Conservation (phyloP, 208 protist species). For the Crithidia brevicula region DNA sequence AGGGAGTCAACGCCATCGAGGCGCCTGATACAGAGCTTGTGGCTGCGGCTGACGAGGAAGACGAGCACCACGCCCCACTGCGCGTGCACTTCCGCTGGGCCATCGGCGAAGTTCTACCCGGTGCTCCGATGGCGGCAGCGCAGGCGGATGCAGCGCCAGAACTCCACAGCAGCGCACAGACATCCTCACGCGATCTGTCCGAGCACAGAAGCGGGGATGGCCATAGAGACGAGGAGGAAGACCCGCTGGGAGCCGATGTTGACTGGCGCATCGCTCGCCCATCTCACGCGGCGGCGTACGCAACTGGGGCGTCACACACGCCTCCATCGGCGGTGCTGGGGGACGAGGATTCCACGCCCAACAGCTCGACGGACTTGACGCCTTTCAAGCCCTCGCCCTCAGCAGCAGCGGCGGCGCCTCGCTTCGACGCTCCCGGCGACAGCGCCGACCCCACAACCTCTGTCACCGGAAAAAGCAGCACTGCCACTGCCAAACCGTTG, state of each 20-base stretch:
- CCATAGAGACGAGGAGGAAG: background rate
- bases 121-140: background rate
- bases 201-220: no score
- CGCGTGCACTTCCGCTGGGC: slow-evolving; percentile 34
- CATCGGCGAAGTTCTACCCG: slow-evolving; percentile 21
- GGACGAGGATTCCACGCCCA: slow-evolving; percentile 12
- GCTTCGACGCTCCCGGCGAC: background rate
- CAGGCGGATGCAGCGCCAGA: background rate
- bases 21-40: slow-evolving; percentile 8
- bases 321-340: background rate
- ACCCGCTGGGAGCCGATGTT: background rate
- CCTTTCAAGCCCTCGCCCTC: background rate
- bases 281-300: background rate
- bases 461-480: background rate
- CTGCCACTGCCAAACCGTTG: background rate
- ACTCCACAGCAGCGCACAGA: no score
- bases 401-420: background rate
- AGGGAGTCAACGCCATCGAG: background rate
- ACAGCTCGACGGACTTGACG: background rate
- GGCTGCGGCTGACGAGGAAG: background rate
- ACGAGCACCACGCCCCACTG: slow-evolving; percentile 10
- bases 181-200: background rate
- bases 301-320: background rate
- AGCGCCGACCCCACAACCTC: background rate
- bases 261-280: no score